These are phyloP conservation scores for Lactarius evosmus DNA, from an alignment of 768 basidiomycete genomes.

Conservation along the genomic window DNA sequence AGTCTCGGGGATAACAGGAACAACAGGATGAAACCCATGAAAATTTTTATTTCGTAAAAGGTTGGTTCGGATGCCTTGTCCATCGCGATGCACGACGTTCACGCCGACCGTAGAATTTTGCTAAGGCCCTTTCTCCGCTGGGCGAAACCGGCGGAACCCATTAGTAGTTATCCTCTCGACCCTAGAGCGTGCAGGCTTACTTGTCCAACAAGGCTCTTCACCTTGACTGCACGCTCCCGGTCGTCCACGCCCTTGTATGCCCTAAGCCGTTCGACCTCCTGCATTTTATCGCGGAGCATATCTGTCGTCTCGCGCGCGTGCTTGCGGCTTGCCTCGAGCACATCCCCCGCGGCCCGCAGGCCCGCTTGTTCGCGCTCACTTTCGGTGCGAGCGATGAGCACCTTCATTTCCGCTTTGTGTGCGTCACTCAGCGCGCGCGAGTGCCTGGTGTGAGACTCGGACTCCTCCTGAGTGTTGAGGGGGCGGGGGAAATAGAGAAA, in stretches of 20 bases:
- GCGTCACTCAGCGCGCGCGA: conserved; percentile 51
- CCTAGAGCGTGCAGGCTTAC: conserved; percentile 7
- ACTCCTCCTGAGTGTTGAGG: conserved; percentile 50
- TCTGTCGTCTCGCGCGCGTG: conserved; percentile 58
- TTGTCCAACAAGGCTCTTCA: conserved; percentile 16
- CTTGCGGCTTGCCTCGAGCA: conserved; percentile 48
- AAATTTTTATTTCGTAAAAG: background rate
- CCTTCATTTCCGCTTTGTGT: conserved; percentile 62
- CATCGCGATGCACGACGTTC: background rate
- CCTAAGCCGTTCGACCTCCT: conserved; percentile 66
- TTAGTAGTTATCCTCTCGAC: background rate
- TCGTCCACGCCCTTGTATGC: conserved; percentile 68
- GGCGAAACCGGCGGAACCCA: background rate
- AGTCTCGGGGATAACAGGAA: background rate
- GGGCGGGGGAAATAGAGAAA: background rate
- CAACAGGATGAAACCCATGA: background rate
- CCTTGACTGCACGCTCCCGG: conserved; percentile 20
- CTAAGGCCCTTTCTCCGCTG: background rate
- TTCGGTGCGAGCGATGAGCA: conserved; percentile 50
- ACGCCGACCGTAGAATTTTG: background rate
- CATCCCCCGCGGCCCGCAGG: conserved; percentile 45
- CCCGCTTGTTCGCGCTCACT: conserved; percentile 29
- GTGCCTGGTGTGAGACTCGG: conserved; percentile 51
- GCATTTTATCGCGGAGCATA: conserved; percentile 65
- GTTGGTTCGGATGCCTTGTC: background rate